Percentiles rank a stretch among this genome's conserved stretches.
phyloP scores from a whole-genome alignment of 345 rosid species.

The Excoecaria cochinchinensis region DNA sequence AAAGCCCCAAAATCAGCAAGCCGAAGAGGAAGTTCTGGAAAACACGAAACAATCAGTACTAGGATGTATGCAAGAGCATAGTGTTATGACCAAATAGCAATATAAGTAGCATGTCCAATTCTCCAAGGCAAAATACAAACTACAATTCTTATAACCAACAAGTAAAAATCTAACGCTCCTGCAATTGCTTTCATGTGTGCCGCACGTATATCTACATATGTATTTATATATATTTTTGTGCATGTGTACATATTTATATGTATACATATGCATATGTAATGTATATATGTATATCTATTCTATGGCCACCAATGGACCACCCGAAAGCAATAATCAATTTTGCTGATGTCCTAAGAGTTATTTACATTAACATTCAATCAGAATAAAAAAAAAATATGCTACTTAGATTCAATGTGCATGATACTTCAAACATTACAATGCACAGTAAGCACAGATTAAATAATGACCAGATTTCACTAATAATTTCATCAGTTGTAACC shows the following conservation, averaged over 20 bases:
- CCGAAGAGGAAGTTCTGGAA: conserved; percentile 83
- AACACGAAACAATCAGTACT: not conserved
- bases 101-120: not conserved
- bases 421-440: not conserved
- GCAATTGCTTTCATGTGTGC: too few relatives aligned
- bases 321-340: not conserved
- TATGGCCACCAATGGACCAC: not conserved
- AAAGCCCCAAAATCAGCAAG: conserved; percentile 95
- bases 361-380: not conserved
- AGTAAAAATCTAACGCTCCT: not conserved
- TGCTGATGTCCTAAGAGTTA: not conserved
- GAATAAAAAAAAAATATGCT: not conserved
- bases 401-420: not conserved
- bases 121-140: not conserved
- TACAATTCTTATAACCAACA: not conserved
- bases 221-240: too few relatives aligned
- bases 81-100: not conserved
- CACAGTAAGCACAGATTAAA: not conserved
- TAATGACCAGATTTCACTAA: not conserved
- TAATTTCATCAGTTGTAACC: not conserved
- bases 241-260: too few relatives aligned
- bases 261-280: too few relatives aligned
- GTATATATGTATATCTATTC: too few relatives aligned
- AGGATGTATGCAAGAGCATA: not conserved
- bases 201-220: too few relatives aligned